A percentile compares a stretch with the other conserved stretches of the same genome.
Conservation (phyloP, 805 yeast genomes). For the Saccharomycopsis guyanensis region DNA sequence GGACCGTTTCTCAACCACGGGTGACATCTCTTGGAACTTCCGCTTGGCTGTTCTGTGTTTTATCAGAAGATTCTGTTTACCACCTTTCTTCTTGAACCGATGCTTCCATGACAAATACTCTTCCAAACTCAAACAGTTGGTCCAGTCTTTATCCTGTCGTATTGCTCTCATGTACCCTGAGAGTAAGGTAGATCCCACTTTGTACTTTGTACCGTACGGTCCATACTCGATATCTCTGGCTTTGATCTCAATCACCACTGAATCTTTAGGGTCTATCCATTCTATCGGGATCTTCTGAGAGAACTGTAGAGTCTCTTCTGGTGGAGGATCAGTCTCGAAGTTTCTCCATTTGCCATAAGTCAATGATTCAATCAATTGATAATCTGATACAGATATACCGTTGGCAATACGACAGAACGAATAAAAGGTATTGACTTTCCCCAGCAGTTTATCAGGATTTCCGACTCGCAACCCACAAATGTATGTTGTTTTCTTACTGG, state of each 20-base stretch:
- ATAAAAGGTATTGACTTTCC: slow-evolving; percentile 32
- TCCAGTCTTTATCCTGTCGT: slow-evolving; percentile 61
- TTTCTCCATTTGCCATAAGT: slow-evolving; percentile 58
- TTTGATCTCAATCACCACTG: slow-evolving; percentile 75
- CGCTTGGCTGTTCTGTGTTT: slow-evolving; percentile 23
- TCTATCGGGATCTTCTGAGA: slow-evolving; percentile 56
- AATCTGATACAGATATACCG: slow-evolving; percentile 66
- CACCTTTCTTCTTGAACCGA: slow-evolving; percentile 24
- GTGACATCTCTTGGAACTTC: slow-evolving; percentile 22
- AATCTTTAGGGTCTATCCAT: slow-evolving; percentile 76
- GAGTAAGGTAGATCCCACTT: slow-evolving; percentile 62
- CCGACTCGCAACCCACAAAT: slow-evolving; percentile 61
- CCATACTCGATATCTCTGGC: slow-evolving; percentile 62
- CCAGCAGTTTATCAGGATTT: slow-evolving; percentile 22
- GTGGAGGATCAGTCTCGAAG: slow-evolving; percentile 34
- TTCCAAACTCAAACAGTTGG: slow-evolving; percentile 44
- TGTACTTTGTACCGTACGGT: slow-evolving; percentile 39
- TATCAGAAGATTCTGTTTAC: slow-evolving; percentile 21
- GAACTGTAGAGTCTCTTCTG: slow-evolving; percentile 37
- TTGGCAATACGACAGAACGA: slow-evolving; percentile 79
- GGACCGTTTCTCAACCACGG: slow-evolving; percentile 22
- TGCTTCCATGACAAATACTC: slow-evolving; percentile 41
- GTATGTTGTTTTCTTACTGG: slow-evolving; percentile 60
- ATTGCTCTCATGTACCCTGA: slow-evolving; percentile 67
- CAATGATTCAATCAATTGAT: slow-evolving; percentile 44